Evolutionary conservation across 208 protist genomes (phyloP).

Genomic region (Histomonas meleagridis): DNA sequence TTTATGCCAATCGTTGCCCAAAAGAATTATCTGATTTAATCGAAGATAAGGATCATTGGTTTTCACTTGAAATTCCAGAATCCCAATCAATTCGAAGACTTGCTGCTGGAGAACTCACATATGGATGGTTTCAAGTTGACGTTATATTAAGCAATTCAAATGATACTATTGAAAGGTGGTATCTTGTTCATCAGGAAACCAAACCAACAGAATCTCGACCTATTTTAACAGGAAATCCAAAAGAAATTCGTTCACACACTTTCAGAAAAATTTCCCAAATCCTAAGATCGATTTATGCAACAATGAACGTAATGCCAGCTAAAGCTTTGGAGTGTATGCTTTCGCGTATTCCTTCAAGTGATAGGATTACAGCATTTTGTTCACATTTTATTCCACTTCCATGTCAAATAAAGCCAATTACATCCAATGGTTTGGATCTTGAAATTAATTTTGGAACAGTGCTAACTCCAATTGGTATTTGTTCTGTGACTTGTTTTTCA

Average conservation of each 20-base stretch:
- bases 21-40: not conserved
- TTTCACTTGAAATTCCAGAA: not conserved
- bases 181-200: not conserved
- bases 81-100: not conserved
- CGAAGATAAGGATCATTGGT: not conserved
- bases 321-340: not conserved
- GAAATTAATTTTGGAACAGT: no score
- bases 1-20: not conserved
- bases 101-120: not conserved
- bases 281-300: not conserved
- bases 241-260: not conserved
- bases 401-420: no score
- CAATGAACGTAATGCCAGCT: not conserved
- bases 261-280: not conserved
- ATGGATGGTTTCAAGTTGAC: constrained; percentile 14
- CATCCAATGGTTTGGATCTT: no score
- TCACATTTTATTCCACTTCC: no score
- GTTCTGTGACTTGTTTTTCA: no score
- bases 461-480: no score
- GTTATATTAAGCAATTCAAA: not conserved
- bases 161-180: not conserved
- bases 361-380: no score
- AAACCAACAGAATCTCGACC: not conserved
- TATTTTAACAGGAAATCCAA: not conserved
- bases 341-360: not conserved